Evolutionary conservation across 805 yeast genomes (phyloP).

Genomic region (Maudiozyma barnettii): DNA sequence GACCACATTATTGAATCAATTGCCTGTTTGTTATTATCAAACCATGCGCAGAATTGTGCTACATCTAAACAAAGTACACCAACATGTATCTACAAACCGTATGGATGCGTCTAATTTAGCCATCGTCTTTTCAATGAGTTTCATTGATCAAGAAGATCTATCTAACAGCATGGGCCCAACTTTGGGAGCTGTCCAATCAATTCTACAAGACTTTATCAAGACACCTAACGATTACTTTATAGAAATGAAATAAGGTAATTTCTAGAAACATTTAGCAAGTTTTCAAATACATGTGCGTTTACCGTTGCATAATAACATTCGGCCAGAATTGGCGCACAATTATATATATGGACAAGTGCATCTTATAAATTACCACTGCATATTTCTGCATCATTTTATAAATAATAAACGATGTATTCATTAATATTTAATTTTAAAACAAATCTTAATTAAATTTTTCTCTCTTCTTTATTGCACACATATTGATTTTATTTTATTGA

Average conservation of each 20-base stretch:
- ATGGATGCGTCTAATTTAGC: constrained; percentile 89
- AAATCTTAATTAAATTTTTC: neutral
- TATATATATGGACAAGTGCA: neutral
- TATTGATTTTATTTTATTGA: neutral
- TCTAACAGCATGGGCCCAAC: constrained; percentile 40
- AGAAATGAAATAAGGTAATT: neutral
- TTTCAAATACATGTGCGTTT: neutral
- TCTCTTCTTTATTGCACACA: no score
- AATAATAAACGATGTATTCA: neutral
- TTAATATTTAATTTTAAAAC: neutral
- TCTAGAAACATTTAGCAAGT: neutral
- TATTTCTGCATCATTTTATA: neutral
- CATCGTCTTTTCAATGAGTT: constrained; percentile 71
- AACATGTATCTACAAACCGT: constrained; percentile 57
- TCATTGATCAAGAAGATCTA: constrained; percentile 37
- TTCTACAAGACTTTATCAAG: constrained; percentile 40
- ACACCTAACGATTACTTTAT: constrained; percentile 28
- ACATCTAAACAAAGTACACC: constrained; percentile 63
- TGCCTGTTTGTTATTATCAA: constrained; percentile 61
- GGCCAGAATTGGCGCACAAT: neutral
- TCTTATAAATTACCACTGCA: neutral
- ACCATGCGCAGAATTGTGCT: constrained; percentile 55
- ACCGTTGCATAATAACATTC: neutral
- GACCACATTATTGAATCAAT: constrained; percentile 26
- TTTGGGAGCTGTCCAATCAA: constrained; percentile 44